Percentiles rank a stretch among this genome's conserved stretches.
Evolutionary conservation across 1,284 basidiomycete genomes (phyloP).

Genomic region (Moesziomyces globuligerus): DNA sequence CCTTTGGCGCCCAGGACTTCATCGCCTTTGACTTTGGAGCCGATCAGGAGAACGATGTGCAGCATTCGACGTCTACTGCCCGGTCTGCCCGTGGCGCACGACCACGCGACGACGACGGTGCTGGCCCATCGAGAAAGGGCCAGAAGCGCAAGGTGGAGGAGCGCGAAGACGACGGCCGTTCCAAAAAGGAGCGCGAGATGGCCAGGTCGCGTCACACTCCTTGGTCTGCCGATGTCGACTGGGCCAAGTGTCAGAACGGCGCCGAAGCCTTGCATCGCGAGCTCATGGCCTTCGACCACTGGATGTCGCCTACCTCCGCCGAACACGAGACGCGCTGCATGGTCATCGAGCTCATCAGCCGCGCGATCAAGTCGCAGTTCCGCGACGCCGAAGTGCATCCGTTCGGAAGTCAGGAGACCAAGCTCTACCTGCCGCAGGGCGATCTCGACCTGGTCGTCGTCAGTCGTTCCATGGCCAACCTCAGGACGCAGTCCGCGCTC

Average conservation of each 20-base stretch:
- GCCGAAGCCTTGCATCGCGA: slow-evolving; percentile 69
- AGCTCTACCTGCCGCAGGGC: slow-evolving; percentile 88
- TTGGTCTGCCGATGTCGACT: slow-evolving; percentile 81
- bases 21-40: slow-evolving; percentile 59
- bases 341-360: slow-evolving; percentile 79
- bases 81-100: slow-evolving; percentile 6
- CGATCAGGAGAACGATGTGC: slow-evolving; percentile 23
- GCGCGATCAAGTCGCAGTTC: slow-evolving; percentile 76
- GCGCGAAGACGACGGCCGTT: slow-evolving; percentile 68
- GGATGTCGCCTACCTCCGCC: slow-evolving; percentile 84
- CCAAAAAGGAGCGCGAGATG: slow-evolving; percentile 74
- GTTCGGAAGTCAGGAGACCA: slow-evolving; percentile 94
- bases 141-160: slow-evolving; percentile 58
- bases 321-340: slow-evolving; percentile 86
- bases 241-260: slow-evolving; percentile 80
- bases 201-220: slow-evolving; percentile 77
- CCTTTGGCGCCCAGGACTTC: slow-evolving; percentile 52
- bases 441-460: slow-evolving; percentile 74
- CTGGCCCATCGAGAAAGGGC: slow-evolving; percentile 19
- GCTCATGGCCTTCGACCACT: slow-evolving; percentile 77
- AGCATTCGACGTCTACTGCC: slow-evolving; percentile 9
- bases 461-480: slow-evolving; percentile 65
- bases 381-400: slow-evolving; percentile 83
- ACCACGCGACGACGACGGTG: slow-evolving; percentile 10
- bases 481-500: slow-evolving; percentile 67